A percentile compares a stretch with the other conserved stretches of the same genome.
These are phyloP conservation scores for Penicillium roqueforti DNA, from an alignment of 495 filamentous ascomycete species.

Conservation along the genomic window DNA sequence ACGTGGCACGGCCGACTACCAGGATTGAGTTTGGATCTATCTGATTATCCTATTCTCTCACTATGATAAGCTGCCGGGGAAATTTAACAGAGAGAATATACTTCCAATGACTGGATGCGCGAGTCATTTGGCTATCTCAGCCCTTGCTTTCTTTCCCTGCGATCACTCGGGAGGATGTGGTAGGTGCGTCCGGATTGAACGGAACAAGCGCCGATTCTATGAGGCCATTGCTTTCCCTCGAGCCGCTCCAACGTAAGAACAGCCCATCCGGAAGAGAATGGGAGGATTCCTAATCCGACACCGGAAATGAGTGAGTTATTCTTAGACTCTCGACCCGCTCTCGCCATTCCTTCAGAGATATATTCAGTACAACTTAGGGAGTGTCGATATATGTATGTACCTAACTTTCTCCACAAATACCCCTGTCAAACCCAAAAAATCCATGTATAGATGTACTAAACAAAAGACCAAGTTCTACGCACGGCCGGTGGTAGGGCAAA, in stretches of 20 bases:
- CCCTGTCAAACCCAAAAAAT: not conserved
- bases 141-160: not conserved
- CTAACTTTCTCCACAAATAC: not conserved
- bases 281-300: not conserved
- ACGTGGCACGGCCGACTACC: constrained; percentile 4
- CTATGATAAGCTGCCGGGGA: constrained; percentile 7
- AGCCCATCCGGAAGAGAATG: not conserved
- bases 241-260: not conserved
- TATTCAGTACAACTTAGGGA: not conserved
- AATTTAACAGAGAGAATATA: not conserved
- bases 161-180: not conserved
- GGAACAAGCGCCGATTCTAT: not conserved
- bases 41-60: constrained; percentile 6
- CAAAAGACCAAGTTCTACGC: not conserved
- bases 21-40: constrained; percentile 13
- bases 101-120: not conserved
- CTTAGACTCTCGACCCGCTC: not conserved
- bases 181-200: not conserved
- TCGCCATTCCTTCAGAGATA: not conserved
- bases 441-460: not conserved
- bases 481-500: not conserved
- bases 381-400: not conserved
- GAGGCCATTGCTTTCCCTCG: not conserved
- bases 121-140: not conserved
- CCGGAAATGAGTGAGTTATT: not conserved